Evolutionary conservation across 768 basidiomycete genomes (phyloP), one percentile per base, ranked within the genome.

Genomic region (Lyophyllum shimeji): DNA sequence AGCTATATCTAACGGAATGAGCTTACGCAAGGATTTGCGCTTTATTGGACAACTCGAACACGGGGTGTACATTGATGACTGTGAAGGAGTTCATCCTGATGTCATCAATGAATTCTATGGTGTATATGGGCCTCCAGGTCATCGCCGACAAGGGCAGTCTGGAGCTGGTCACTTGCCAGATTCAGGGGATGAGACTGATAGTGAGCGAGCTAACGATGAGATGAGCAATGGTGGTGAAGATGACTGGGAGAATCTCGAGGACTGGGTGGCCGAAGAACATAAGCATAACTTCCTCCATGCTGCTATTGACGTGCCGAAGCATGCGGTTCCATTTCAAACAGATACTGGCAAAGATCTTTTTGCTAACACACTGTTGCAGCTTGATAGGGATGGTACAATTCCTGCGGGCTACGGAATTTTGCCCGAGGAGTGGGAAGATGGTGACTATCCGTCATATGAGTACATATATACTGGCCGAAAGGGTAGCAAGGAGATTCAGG

Each of bases 21-120:
- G n/a, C 2, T 40, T 23, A 7, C 18, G 8, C 13, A 7, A 59
- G 57, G 48, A 59, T 39, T 55, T 59, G 57, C 33, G 31, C 6
- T 29, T 59, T n/a, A 34, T 9, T 9, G 57, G 53, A 1, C 52
- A 59, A 33, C n/a, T 50, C 12, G 5, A 2, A 6, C 47, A 55
- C 46, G 57, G 57, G 1, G 21, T 37, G 2, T 59, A 59, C n/a
- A n/a, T n/a, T 46, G 53, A 49, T 50, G 57, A 59, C 12, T 21
- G 37, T 8, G 40, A 6, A 9, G 52, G 48, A 6, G 3, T 59
- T 2, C n/a, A 49, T 21, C 40, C 48, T 43, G 47, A 44, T 12
- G 12, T 33, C 12, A 33, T 33, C 31, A 33, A 33, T 6, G 12
- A 6, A 33, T 33, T 33, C 31, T 33, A 33, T 12, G 12, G 31